Percentiles rank a stretch among this genome's conserved stretches.
phyloP scores from a whole-genome alignment of 169 alveolate species.

The Plasmodium coatneyi region DNA sequence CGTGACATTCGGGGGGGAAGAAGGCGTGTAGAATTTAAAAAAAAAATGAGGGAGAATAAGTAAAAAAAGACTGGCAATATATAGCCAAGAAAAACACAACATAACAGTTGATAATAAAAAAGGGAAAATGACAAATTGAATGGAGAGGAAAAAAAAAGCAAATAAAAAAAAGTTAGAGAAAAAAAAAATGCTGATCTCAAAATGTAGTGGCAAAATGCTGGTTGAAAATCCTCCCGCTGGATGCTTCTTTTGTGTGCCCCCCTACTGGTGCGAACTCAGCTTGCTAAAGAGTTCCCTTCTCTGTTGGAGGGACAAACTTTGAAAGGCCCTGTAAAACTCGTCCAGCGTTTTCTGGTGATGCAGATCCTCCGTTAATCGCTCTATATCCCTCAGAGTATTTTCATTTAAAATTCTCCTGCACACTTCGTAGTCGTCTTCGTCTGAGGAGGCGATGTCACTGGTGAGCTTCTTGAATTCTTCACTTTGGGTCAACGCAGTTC shows the following conservation, averaged over 20 bases:
- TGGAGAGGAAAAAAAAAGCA: neutral
- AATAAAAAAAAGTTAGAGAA: neutral
- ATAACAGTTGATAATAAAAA: neutral
- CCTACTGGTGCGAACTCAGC: constrained; percentile 21
- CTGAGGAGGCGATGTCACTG: constrained; percentile 1
- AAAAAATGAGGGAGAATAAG: neutral
- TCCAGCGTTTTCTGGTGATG: constrained; percentile 12
- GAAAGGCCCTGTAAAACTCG: constrained; percentile 20
- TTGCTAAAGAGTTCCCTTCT: constrained; percentile 36
- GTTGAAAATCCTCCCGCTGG: neutral
- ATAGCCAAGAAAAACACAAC: neutral
- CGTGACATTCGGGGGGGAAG: neutral
- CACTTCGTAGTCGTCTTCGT: constrained; percentile 49
- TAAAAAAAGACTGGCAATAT: neutral
- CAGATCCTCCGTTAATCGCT: constrained; percentile 7
- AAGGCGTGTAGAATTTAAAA: neutral
- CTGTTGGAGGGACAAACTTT: constrained; percentile 18
- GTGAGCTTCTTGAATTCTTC: constrained; percentile 41
- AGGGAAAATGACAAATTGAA: neutral
- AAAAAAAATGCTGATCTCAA: neutral
- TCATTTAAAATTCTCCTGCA: constrained; percentile 52
- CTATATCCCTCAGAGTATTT: constrained; percentile 13
- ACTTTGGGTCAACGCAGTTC: neutral
- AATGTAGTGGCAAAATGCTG: neutral
- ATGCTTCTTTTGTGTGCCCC: neutral